Conservation (phyloP, 805 yeast species). For the Candida hispaniensis region DNA sequence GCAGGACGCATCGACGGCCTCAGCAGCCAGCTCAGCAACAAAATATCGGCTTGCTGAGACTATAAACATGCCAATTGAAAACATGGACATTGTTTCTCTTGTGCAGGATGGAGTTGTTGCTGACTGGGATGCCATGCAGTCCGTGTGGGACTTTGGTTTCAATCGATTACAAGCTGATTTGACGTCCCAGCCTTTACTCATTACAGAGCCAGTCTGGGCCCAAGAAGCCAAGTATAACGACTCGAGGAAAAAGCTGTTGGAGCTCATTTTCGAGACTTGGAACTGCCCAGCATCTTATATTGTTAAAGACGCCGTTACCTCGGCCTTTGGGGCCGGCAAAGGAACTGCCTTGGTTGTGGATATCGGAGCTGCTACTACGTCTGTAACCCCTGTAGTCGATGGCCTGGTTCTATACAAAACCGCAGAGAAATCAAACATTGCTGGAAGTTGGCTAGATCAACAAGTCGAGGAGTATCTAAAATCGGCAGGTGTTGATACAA, state of each 20-base stretch:
- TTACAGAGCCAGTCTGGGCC: conserved; percentile 87
- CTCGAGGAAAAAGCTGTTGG: conserved; percentile 61
- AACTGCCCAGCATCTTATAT: conserved; percentile 71
- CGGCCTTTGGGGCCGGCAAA: conserved; percentile 81
- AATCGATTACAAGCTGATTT: conserved; percentile 42
- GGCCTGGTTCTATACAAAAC: conserved; percentile 33
- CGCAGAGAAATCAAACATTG: conserved; percentile 55
- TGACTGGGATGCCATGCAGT: conserved; percentile 82
- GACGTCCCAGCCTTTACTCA: conserved; percentile 59
- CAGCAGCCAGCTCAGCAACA: no score
- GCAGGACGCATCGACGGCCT: conserved; percentile 5
- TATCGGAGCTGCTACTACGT: conserved; percentile 57
- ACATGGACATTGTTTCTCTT: conserved; percentile 20
- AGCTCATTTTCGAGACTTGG: conserved; percentile 56
- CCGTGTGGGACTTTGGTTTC: conserved; percentile 58
- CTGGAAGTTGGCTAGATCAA: conserved; percentile 56
- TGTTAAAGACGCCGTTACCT: conserved; percentile 77
- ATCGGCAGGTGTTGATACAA: conserved; percentile 29
- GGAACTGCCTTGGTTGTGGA: conserved; percentile 63
- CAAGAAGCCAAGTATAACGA: conserved; percentile 48
- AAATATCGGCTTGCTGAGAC: conserved; percentile 20
- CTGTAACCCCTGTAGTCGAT: conserved; percentile 37
- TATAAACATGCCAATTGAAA: conserved; percentile 19
- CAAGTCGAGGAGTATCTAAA: conserved; percentile 38
- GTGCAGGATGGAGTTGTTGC: conserved; percentile 23